These are phyloP conservation scores for Cystobasidium slooffiae DNA, from an alignment of 1,284 basidiomycete species.

Conservation along the genomic window DNA sequence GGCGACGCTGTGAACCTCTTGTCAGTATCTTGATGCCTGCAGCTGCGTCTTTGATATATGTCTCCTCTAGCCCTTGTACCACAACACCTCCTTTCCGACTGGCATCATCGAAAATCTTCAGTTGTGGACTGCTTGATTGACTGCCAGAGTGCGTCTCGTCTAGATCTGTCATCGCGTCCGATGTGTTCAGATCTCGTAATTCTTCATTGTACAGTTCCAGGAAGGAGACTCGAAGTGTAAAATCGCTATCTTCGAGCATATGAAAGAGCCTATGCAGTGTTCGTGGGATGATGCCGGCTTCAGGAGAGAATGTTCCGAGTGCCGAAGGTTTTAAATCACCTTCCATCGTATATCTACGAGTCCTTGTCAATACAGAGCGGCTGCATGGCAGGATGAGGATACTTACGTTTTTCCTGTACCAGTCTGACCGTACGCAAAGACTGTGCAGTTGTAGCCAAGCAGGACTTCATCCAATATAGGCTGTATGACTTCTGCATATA, in stretches of 20 bases:
- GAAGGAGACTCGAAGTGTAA: constrained; percentile 90
- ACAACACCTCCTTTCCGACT: constrained; percentile 70
- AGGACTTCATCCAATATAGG: constrained; percentile 93
- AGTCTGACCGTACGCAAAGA: constrained; percentile 98
- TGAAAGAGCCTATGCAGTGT: constrained; percentile 91
- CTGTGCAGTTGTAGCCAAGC: constrained; percentile 94
- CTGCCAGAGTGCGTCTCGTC: constrained; percentile 59
- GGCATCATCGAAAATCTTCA: constrained; percentile 94
- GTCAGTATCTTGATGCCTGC: constrained; percentile 84
- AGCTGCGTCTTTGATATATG: constrained; percentile 77
- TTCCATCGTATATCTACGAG: constrained; percentile 85
- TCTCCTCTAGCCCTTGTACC: constrained; percentile 94
- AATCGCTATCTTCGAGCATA: constrained; percentile 82
- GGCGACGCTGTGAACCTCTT: constrained; percentile 86
- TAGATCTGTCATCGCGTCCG: constrained; percentile 62
- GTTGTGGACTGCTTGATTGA: constrained; percentile 58
- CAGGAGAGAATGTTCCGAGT: constrained; percentile 80
- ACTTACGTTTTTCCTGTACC: constrained; percentile 97
- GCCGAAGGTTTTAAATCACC: constrained; percentile 77
- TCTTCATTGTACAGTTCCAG: constrained; percentile 99
- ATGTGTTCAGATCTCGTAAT: constrained; percentile 85
- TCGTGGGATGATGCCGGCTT: constrained; percentile 97
- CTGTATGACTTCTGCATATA: constrained; percentile 90
- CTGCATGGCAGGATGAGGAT: background rate
- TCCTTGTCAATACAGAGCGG: background rate